A percentile compares a stretch with the other conserved stretches of the same genome.
Conservation (phyloP, 2,329 filamentous ascomycete genomes). For the Myriosclerotinia scirpicola region DNA sequence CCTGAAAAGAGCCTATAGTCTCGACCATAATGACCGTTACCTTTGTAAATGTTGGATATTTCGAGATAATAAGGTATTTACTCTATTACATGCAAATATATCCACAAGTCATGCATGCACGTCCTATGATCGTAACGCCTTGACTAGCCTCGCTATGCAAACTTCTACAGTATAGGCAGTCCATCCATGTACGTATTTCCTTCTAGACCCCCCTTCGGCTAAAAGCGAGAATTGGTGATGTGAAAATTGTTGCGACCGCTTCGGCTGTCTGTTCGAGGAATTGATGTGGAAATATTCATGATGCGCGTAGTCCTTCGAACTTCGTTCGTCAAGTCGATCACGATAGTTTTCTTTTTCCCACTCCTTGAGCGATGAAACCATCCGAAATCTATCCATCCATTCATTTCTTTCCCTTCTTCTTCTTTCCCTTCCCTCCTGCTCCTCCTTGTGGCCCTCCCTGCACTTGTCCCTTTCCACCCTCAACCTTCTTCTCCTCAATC, state of each 20-base stretch:
- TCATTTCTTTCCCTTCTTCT: conserved; percentile 71
- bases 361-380: background rate
- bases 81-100: no score
- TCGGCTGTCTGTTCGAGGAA: no score
- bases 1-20: no score
- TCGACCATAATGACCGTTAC: no score
- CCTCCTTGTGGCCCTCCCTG: conserved; percentile 46
- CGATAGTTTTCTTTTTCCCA: no score
- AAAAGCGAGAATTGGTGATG: background rate
- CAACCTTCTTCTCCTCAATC: conserved; percentile 33
- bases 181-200: no score
- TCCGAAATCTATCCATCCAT: conserved; percentile 1
- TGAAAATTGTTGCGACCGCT: background rate
- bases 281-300: background rate
- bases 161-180: background rate
- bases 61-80: background rate
- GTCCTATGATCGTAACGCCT: no score
- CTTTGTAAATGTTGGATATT: background rate
- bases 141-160: conserved; percentile 14
- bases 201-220: background rate
- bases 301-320: no score
- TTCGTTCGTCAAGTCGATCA: no score
- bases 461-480: conserved; percentile 40
- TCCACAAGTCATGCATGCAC: no score
- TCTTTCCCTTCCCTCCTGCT: conserved; percentile 59